Evolutionary conservation across 148 eudicot genomes (phyloP).

Genomic region (Camellia japonica): DNA sequence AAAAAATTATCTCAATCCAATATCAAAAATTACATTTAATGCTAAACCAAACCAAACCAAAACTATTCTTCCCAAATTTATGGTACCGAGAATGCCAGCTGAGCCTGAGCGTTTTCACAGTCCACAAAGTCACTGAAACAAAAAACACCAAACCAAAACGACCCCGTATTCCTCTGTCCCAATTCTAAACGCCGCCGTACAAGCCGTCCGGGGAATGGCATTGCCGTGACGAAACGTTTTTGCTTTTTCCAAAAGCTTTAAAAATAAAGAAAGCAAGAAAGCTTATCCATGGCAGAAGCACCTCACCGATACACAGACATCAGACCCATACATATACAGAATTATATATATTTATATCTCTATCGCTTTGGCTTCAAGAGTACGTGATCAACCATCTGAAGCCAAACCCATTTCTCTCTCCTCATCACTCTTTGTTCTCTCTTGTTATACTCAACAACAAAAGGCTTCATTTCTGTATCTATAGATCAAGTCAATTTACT

Average conservation of each 20-base stretch:
- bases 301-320: background rate
- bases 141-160: background rate
- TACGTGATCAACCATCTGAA: constrained; percentile 12
- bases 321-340: background rate
- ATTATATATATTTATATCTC: background rate
- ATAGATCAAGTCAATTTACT: background rate
- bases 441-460: background rate
- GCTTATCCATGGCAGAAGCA: background rate
- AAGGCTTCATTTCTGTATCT: background rate
- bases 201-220: background rate
- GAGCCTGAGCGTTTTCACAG: background rate
- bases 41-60: too few species aligned
- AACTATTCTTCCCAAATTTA: background rate
- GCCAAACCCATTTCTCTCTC: background rate
- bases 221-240: background rate
- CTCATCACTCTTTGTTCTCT: background rate
- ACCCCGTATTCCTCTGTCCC: background rate
- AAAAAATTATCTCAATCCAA: too few species aligned
- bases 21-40: too few species aligned
- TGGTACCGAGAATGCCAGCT: background rate
- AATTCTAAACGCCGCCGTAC: background rate
- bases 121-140: background rate
- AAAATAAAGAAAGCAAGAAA: background rate
- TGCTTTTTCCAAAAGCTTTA: background rate
- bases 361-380: constrained; percentile 16